Conservation (phyloP, 257 asterid species). For the Jaltomata sinuosa region DNA sequence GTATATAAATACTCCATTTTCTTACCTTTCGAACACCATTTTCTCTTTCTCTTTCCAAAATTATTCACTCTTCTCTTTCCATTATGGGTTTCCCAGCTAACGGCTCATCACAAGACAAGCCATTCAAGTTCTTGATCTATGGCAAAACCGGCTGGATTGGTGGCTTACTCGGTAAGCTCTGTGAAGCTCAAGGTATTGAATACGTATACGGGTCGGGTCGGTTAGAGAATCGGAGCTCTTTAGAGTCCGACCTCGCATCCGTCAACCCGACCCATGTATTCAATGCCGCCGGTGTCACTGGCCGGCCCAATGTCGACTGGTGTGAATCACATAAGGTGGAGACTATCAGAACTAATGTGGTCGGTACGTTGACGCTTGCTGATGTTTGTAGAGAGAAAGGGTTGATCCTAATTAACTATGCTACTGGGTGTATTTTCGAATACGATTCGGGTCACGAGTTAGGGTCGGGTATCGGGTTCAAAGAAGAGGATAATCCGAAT, state of each 20-base stretch:
- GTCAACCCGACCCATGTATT: constrained; percentile 64
- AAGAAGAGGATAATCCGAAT: constrained; percentile 86
- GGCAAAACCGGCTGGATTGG: constrained; percentile 89
- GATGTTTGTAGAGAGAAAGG: constrained; percentile 68
- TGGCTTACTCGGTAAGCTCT: constrained; percentile 73
- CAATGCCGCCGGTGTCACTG: constrained; percentile 88
- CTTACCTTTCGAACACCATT: background rate
- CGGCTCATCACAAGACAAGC: constrained; percentile 39
- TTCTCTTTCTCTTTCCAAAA: background rate
- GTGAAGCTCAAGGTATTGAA: constrained; percentile 49
- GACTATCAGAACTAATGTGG: constrained; percentile 73
- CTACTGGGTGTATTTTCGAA: constrained; percentile 81
- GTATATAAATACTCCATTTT: background rate
- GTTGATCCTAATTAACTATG: constrained; percentile 56
- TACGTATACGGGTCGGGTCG: constrained; percentile 75
- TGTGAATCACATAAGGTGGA: constrained; percentile 86
- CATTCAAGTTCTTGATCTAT: constrained; percentile 68
- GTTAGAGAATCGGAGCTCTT: constrained; percentile 40
- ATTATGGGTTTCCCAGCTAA: constrained; percentile 56
- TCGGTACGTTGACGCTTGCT: constrained; percentile 75
- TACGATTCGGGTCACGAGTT: constrained; percentile 51
- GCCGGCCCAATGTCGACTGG: constrained; percentile 92
- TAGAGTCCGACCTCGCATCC: constrained; percentile 45
- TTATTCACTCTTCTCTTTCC: background rate
- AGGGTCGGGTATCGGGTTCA: constrained; percentile 72